phyloP scores from a whole-genome alignment of 116 monocot species.

The Phalaenopsis hybrid region DNA sequence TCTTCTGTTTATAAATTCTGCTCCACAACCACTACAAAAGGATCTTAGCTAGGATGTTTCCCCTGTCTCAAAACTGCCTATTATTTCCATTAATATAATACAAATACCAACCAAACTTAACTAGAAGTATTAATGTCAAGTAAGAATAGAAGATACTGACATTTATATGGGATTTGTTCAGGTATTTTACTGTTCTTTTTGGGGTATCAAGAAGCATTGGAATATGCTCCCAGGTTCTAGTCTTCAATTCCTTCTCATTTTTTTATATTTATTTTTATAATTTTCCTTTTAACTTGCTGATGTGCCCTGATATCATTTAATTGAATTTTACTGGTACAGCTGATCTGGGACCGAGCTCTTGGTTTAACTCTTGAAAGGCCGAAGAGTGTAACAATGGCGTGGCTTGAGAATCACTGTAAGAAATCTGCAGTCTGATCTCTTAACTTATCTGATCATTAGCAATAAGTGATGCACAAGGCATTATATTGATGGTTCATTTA shows the following conservation, averaged over 20 bases:
- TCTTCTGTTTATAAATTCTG: too few species aligned
- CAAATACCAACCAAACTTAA: too few species aligned
- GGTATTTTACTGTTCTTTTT: slow-evolving; percentile 97
- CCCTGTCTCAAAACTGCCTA: too few species aligned
- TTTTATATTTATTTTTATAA: too few species aligned
- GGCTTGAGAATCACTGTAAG: slow-evolving; percentile 72
- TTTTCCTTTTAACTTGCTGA: neutral
- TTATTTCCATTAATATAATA: too few species aligned
- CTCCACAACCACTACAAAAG: too few species aligned
- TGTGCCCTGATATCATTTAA: neutral
- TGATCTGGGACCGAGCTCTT: slow-evolving; percentile 97
- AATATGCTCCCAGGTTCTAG: slow-evolving; percentile 70
- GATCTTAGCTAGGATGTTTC: too few species aligned
- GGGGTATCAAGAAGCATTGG: slow-evolving; percentile 96
- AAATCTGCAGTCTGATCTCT: slow-evolving; percentile 23
- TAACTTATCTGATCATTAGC: neutral
- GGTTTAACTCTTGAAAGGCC: slow-evolving; percentile 96
- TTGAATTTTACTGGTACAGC: slow-evolving; percentile 29
- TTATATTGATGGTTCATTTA: neutral
- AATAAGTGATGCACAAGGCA: neutral
- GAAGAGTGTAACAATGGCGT: slow-evolving; percentile 97
- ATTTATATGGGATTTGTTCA: slow-evolving; percentile 14
- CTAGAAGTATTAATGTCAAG: too few species aligned
- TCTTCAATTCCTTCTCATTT: neutral
- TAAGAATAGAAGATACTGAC: neutral